phyloP scores from a whole-genome alignment of 2,329 filamentous ascomycete genomes.

The Aspergillus arachidicola region DNA sequence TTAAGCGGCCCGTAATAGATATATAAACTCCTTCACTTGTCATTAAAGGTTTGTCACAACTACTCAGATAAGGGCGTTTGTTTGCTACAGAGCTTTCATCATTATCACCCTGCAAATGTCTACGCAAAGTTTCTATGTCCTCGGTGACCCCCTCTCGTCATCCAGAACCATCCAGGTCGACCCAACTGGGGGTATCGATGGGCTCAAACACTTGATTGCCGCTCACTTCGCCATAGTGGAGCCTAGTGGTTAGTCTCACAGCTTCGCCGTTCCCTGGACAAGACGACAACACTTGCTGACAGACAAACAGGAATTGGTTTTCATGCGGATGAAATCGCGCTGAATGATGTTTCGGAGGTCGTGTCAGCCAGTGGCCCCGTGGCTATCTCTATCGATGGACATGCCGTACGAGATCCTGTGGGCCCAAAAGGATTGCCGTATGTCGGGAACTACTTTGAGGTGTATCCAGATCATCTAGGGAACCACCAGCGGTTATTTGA shows the following conservation, averaged over 20 bases:
- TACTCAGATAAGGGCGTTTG: no score
- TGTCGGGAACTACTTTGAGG: constrained; percentile 57
- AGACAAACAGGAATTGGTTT: no score
- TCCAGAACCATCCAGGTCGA: no score
- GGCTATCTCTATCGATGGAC: constrained; percentile 32
- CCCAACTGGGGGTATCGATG: constrained; percentile 13
- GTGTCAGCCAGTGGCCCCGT: constrained; percentile 16
- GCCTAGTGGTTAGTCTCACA: constrained; percentile 25
- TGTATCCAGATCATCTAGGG: constrained; percentile 61
- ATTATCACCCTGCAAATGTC: no score
- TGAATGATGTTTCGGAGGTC: constrained; percentile 24
- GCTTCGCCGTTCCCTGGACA: no score
- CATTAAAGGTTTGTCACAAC: no score
- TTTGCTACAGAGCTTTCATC: no score
- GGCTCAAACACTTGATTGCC: constrained; percentile 26
- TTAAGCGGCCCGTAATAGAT: no score
- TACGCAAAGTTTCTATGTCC: no score
- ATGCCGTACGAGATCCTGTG: constrained; percentile 29
- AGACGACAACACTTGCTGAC: background rate
- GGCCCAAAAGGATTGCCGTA: constrained; percentile 32
- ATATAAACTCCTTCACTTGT: no score
- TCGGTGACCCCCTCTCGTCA: no score
- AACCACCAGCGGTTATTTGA: constrained; percentile 60
- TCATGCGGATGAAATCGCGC: background rate
- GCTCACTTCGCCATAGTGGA: constrained; percentile 36